phyloP scores from a whole-genome alignment of 2,329 filamentous ascomycete genomes.

The Biscogniauxia mediterranea region DNA sequence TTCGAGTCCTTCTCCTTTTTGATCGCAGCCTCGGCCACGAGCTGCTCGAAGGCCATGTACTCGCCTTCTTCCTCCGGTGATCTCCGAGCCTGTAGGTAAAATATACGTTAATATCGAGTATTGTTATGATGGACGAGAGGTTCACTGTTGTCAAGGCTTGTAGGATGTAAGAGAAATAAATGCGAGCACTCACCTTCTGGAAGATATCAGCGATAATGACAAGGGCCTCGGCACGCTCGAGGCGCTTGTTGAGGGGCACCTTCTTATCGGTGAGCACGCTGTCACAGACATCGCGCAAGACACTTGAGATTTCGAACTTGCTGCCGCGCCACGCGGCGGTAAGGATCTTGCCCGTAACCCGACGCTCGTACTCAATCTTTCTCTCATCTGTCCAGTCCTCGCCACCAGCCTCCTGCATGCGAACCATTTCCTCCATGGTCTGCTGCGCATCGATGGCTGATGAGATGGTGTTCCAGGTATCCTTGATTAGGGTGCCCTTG shows the following conservation, averaged over 20 bases:
- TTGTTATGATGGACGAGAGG: not conserved
- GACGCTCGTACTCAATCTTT: slow-evolving; percentile 90
- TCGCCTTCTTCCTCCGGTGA: slow-evolving; percentile 96
- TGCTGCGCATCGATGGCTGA: slow-evolving; percentile 96
- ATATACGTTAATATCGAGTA: slow-evolving; percentile 7
- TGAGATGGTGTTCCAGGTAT: slow-evolving; percentile 97
- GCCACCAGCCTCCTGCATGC: slow-evolving; percentile 88
- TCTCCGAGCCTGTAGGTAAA: slow-evolving; percentile 65
- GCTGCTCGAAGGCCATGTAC: slow-evolving; percentile 97
- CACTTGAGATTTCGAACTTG: slow-evolving; percentile 97
- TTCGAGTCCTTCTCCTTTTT: slow-evolving; percentile 91
- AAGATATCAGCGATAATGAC: slow-evolving; percentile 88
- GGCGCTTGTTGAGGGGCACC: slow-evolving; percentile 76
- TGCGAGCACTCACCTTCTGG: slow-evolving; percentile 62
- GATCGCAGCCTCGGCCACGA: slow-evolving; percentile 92
- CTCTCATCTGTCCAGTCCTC: slow-evolving; percentile 99
- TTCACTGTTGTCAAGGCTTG: not conserved
- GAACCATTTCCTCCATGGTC: slow-evolving; percentile 99
- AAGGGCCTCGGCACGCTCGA: slow-evolving; percentile 88
- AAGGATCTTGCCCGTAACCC: slow-evolving; percentile 95
- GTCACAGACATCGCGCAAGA: slow-evolving; percentile 92
- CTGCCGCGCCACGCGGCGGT: slow-evolving; percentile 94
- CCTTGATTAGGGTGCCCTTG: slow-evolving; percentile 94
- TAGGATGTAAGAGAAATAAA: not conserved
- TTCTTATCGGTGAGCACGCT: slow-evolving; percentile 76